A percentile compares a stretch with the other conserved stretches of the same genome.
These are phyloP conservation scores for Aspergillus texensis DNA, from an alignment of 2,329 filamentous ascomycete species.

Conservation along the genomic window DNA sequence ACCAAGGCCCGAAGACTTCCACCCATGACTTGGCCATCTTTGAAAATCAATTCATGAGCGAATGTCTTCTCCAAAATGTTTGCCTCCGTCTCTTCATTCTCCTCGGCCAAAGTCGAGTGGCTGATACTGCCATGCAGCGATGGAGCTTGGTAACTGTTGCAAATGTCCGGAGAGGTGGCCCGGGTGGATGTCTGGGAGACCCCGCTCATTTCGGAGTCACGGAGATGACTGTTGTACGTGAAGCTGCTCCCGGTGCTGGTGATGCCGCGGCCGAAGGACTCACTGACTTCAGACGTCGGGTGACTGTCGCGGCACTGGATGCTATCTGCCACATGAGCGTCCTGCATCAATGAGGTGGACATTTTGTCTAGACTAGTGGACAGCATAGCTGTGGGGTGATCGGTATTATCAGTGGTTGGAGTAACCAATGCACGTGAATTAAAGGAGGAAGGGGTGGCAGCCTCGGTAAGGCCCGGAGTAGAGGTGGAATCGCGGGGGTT, in stretches of 20 bases:
- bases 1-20: slow-evolving; percentile 87
- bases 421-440: slow-evolving; percentile 46
- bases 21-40: slow-evolving; percentile 91
- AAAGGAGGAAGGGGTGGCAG: slow-evolving; percentile 43
- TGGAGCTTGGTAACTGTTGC: slow-evolving; percentile 57
- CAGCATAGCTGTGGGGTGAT: slow-evolving; percentile 29
- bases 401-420: slow-evolving; percentile 31
- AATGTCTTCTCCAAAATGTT: slow-evolving; percentile 89
- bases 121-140: slow-evolving; percentile 72
- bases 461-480: slow-evolving; percentile 41
- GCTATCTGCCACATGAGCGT: slow-evolving; percentile 27
- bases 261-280: slow-evolving; percentile 63
- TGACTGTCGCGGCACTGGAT: slow-evolving; percentile 39
- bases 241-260: slow-evolving; percentile 78
- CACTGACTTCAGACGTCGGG: slow-evolving; percentile 33
- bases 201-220: slow-evolving; percentile 78
- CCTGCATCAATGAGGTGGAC: slow-evolving; percentile 29
- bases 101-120: slow-evolving; percentile 68
- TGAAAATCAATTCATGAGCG: slow-evolving; percentile 90
- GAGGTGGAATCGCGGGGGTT: slow-evolving; percentile 34
- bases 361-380: slow-evolving; percentile 31
- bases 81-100: slow-evolving; percentile 76
- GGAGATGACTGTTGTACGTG: slow-evolving; percentile 71
- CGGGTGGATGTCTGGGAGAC: slow-evolving; percentile 82
- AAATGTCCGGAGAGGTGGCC: slow-evolving; percentile 80